Conservation (phyloP, 2,329 filamentous ascomycete genomes). For the Colletotrichum endophyticum region DNA sequence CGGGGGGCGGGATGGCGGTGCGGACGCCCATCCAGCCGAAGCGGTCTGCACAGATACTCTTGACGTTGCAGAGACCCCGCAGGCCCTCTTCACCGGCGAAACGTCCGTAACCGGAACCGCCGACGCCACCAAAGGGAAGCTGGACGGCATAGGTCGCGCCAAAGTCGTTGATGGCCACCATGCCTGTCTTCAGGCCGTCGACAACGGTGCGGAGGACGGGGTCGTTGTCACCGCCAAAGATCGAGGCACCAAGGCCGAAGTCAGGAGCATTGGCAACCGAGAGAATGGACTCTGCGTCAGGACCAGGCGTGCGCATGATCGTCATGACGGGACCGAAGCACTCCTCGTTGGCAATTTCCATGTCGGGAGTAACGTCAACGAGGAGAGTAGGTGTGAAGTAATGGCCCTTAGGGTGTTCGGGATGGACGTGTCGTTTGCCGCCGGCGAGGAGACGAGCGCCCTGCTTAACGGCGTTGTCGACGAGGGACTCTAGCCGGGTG, state of each 20-base stretch:
- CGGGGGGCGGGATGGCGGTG: constrained; percentile 79
- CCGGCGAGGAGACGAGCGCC: constrained; percentile 85
- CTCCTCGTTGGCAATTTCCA: constrained; percentile 89
- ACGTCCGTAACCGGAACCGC: constrained; percentile 87
- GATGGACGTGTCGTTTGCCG: constrained; percentile 74
- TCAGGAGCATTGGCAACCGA: constrained; percentile 80
- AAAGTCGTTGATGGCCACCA: constrained; percentile 97
- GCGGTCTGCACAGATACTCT: constrained; percentile 83
- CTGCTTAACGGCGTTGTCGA: constrained; percentile 75
- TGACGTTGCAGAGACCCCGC: constrained; percentile 82
- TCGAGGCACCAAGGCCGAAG: constrained; percentile 87
- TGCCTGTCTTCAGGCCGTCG: constrained; percentile 75
- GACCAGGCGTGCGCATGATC: constrained; percentile 75
- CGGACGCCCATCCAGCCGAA: constrained; percentile 64
- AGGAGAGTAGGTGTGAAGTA: constrained; percentile 94
- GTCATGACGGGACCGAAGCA: constrained; percentile 93
- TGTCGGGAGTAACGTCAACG: constrained; percentile 83
- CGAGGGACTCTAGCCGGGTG: constrained; percentile 74
- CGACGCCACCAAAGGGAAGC: constrained; percentile 91
- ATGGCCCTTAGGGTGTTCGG: constrained; percentile 76
- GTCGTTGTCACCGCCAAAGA: constrained; percentile 75
- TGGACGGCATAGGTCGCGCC: constrained; percentile 92
- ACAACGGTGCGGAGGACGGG: constrained; percentile 69
- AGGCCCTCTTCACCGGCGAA: constrained; percentile 93
- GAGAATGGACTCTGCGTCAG: constrained; percentile 68